A percentile compares a stretch with the other conserved stretches of the same genome.
These are phyloP conservation scores for Amylostereum areolatum DNA, from an alignment of 1,284 basidiomycete genomes.

Conservation along the genomic window DNA sequence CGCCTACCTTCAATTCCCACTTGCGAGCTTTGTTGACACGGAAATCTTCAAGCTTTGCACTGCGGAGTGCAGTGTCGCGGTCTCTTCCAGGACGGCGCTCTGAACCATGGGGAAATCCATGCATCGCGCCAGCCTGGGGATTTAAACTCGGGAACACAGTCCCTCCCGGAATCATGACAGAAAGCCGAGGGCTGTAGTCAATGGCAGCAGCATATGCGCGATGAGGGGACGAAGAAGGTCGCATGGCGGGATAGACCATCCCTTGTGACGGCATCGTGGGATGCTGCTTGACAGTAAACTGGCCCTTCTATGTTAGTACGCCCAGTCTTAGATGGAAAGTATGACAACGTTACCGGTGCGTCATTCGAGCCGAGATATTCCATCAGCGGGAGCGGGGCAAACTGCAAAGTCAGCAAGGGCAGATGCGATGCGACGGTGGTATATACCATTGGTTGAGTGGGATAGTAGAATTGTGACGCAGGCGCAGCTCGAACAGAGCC, in stretches of 20 bases:
- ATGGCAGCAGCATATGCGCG: constrained; percentile 35
- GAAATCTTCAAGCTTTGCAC: constrained; percentile 80
- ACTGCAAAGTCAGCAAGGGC: constrained; percentile 45
- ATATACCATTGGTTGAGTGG: constrained; percentile 55
- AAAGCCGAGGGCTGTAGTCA: constrained; percentile 45
- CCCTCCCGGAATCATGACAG: constrained; percentile 39
- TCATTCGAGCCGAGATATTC: no score
- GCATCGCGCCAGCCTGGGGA: constrained; percentile 32
- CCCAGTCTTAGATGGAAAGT: no score
- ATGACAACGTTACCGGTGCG: no score
- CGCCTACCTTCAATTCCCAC: constrained; percentile 73
- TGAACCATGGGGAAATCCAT: constrained; percentile 33
- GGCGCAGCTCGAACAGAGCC: constrained; percentile 35
- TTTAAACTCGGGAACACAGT: constrained; percentile 34
- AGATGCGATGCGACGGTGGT: constrained; percentile 31
- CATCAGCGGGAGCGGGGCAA: constrained; percentile 20
- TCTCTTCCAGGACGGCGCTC: constrained; percentile 20
- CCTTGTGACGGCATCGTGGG: constrained; percentile 37
- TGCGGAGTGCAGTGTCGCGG: constrained; percentile 41
- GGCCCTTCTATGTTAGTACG: no score
- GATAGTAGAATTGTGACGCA: constrained; percentile 57
- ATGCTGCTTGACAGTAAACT: constrained; percentile 30
- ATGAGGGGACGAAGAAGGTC: constrained; percentile 35
- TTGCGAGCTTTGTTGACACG: constrained; percentile 71
- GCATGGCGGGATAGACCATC: constrained; percentile 34